Conservation (phyloP, 768 basidiomycete species). For the Cantharellus cinnabarinus region DNA sequence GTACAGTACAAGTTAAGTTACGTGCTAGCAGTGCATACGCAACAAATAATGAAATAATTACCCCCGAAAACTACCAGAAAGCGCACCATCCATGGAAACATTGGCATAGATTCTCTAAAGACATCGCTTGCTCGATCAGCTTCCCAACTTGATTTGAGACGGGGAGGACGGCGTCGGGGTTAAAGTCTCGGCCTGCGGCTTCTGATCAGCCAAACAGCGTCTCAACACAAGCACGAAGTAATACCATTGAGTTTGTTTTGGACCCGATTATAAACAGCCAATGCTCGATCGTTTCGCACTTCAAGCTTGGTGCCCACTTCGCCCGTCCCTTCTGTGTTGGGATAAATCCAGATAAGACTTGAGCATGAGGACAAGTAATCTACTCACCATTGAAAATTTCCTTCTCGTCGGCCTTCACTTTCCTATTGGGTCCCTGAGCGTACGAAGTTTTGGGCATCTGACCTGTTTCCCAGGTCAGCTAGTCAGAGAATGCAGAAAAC, state of each 20-base stretch:
- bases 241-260: constrained; percentile 83
- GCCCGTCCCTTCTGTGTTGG: constrained; percentile 22
- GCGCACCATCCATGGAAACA: constrained; percentile 85
- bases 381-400: constrained; percentile 73
- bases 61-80: no score
- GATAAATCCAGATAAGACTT: background rate
- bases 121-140: constrained; percentile 81
- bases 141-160: constrained; percentile 81
- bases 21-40: no score
- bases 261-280: constrained; percentile 86
- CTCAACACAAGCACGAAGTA: constrained; percentile 7
- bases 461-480: constrained; percentile 31
- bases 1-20: background rate
- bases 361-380: background rate
- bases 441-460: constrained; percentile 36
- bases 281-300: constrained; percentile 74
- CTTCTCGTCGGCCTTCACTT: constrained; percentile 78
- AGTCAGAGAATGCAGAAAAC: background rate
- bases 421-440: constrained; percentile 61
- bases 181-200: constrained; percentile 69
- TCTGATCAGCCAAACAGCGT: background rate
- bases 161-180: constrained; percentile 50
- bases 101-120: constrained; percentile 87
- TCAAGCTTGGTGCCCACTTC: constrained; percentile 50
- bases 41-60: no score